Evolutionary conservation across 163 green algal species (phyloP).

Genomic region (Volvox carteri): DNA sequence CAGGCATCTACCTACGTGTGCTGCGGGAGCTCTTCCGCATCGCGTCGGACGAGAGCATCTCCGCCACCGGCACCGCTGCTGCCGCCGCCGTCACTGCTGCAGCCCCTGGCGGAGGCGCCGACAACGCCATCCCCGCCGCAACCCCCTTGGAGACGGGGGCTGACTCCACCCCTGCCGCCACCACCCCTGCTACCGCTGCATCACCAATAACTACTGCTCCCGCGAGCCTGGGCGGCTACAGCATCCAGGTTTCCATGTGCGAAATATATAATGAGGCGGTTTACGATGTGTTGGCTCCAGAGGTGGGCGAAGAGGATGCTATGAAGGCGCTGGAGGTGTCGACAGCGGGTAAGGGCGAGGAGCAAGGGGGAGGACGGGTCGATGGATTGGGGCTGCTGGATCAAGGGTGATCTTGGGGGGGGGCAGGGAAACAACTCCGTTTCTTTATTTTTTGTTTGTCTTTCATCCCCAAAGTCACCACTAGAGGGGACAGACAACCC

Average conservation of each 20-base stretch:
- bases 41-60: slow-evolving; percentile 62
- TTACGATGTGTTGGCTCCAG: slow-evolving; percentile 68
- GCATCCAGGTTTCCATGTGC: slow-evolving; percentile 69
- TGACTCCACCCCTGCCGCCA: too few species aligned
- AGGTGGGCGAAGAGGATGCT: not conserved
- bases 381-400: too few species aligned
- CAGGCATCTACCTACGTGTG: slow-evolving; percentile 69
- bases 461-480: too few species aligned
- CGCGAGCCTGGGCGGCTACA: not conserved
- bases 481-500: too few species aligned
- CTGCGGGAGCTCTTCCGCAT: slow-evolving; percentile 77
- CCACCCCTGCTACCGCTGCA: not conserved
- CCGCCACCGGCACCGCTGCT: slow-evolving; percentile 13
- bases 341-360: slow-evolving; percentile 48
- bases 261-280: slow-evolving; percentile 83
- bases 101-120: not conserved
- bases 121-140: not conserved
- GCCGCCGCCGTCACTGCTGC: not conserved
- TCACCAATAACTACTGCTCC: not conserved
- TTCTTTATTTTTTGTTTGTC: too few species aligned
- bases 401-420: too few species aligned
- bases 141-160: not conserved
- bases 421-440: too few species aligned
- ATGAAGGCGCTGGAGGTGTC: slow-evolving; percentile 67
- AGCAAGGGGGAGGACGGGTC: too few species aligned